Conservation (phyloP, 169 alveolate species). For the Sarcocystis neurona region DNA sequence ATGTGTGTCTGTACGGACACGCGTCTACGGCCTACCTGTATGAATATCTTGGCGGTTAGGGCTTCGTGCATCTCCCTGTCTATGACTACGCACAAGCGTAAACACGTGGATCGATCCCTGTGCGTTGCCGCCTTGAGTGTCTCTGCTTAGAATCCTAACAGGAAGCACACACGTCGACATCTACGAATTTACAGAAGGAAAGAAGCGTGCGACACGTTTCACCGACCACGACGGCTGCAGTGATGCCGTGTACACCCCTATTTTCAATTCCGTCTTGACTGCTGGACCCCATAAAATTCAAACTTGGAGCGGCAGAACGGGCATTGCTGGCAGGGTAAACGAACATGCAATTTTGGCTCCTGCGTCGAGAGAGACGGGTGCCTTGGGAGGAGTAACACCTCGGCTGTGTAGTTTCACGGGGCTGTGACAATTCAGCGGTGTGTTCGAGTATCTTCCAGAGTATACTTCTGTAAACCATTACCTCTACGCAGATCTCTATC, state of each 20-base stretch:
- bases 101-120: not conserved
- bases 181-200: not conserved
- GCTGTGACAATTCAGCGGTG: too few relatives aligned
- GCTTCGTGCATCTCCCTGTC: not conserved
- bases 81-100: not conserved
- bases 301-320: not conserved
- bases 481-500: not conserved
- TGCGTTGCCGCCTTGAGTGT: not conserved
- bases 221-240: not conserved
- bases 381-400: too few relatives aligned
- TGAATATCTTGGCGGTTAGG: not conserved
- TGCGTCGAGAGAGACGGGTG: too few relatives aligned
- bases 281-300: not conserved
- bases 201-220: not conserved
- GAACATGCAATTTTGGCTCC: too few relatives aligned
- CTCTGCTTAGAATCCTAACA: not conserved
- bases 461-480: not conserved
- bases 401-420: too few relatives aligned
- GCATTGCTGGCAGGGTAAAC: not conserved
- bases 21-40: not conserved
- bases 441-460: too few relatives aligned
- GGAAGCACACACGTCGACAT: not conserved
- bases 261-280: not conserved
- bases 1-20: not conserved
- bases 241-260: not conserved